Base-by-base conservation (phyloP, 192 early-diverging fungal species). In the Coemansia sp. region DNA sequence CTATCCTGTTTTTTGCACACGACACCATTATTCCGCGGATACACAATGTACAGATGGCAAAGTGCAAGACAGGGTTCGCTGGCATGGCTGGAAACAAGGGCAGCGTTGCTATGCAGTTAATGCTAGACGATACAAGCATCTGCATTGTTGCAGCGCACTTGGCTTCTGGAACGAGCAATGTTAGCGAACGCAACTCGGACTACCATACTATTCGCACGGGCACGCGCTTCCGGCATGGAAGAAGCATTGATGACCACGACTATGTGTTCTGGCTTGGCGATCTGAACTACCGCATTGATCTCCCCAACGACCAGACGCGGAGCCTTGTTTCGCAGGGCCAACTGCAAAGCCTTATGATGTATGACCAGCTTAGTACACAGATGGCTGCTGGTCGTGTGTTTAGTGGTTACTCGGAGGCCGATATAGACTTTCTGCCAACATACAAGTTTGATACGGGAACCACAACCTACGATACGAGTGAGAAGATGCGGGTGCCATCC, bases 51-150 rank as follows among this genome's bases (percentile, higher is more conserved):
- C 93, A 97, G 76, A 88, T 87, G 59, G 82, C 87, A 6, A 90
- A 88, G 30, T 88, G 88, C 71, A 99, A 99, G 86, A 99, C 96
- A 5, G 98, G 96, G 4, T 75, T 99, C 46, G 87, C 87, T 20
- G 98, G 98, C 7, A 94, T 98, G 86, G 89, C 94, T 2, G 98
- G 94, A 42, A 99, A 98, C 83, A 99, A 99, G 84, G 97, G 97
- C 33, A 95, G 91, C 2, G 92, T 99, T 3, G 95, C 93, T 1
- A 88, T 98, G 59, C 88, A 93, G 23, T 85, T 97, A 73, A 84
- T 90, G 66, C 89, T 91, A 57, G 79, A 91, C 64, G 95, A 98
- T 67, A 94, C 95, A 0, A 88, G 85, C 28, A 74, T 98, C 31
- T 95, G 92, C 60, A 89, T 99, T 71, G 87, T 99, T 1, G 93